A percentile compares a stretch with the other conserved stretches of the same genome.
Conservation (phyloP, 306 rosid genomes). For the Lathyrus sativus region DNA sequence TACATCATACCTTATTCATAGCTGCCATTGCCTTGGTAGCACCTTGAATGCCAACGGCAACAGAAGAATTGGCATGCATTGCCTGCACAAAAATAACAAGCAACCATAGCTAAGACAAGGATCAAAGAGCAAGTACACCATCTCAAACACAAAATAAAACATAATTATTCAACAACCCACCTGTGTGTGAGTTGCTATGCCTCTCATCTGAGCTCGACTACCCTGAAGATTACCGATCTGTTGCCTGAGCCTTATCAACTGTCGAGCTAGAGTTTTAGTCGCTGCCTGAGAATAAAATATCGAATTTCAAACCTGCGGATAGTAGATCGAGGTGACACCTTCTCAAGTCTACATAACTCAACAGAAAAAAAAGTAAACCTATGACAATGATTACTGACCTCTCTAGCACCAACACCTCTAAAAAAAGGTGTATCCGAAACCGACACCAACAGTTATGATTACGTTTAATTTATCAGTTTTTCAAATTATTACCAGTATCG, state of each 20-base stretch:
- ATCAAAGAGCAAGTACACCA: conserved; percentile 14
- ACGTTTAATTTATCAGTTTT: too few species aligned
- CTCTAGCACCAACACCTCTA: too few species aligned
- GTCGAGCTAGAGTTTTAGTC: conserved; percentile 90
- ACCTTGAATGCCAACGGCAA: conserved; percentile 93
- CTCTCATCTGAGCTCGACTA: conserved; percentile 99
- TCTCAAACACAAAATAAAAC: neutral
- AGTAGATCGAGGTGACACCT: neutral
- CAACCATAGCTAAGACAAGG: conserved; percentile 23
- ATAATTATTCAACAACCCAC: conserved; percentile 44
- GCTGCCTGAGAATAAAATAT: conserved; percentile 65
- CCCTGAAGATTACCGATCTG: conserved; percentile 95
- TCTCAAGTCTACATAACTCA: conserved; percentile 1
- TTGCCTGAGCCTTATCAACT: conserved; percentile 90
- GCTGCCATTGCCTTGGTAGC: conserved; percentile 90
- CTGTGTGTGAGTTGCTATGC: conserved; percentile 98
- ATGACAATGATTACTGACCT: too few species aligned
- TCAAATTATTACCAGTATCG: too few species aligned
- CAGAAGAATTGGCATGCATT: conserved; percentile 87
- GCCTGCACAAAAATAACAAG: conserved; percentile 63
- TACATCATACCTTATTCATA: conserved; percentile 71
- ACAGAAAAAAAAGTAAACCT: conserved; percentile 17
- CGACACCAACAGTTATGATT: too few species aligned
- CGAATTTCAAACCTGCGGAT: neutral
- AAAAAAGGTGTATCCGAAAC: too few species aligned